phyloP scores from a whole-genome alignment of 352 stramenopile genomes.

The Phytophthora nicotianae region DNA sequence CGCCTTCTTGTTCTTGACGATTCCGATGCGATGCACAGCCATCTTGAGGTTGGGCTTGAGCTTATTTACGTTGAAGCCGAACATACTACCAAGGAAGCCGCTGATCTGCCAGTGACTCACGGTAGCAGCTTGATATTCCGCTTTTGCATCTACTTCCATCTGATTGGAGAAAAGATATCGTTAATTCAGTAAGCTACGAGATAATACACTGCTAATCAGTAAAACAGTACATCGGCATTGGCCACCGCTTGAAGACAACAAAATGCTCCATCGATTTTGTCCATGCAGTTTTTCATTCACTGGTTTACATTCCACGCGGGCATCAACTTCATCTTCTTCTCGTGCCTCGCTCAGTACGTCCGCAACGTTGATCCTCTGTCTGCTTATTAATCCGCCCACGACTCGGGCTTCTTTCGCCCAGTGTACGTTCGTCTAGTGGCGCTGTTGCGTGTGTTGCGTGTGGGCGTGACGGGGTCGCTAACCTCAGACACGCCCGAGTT shows the following conservation, averaged over 20 bases:
- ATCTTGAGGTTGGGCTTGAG: slow-evolving; percentile 94
- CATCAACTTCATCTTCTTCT: slow-evolving; percentile 17
- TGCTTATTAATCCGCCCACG: slow-evolving; percentile 65
- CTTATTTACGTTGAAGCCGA: slow-evolving; percentile 92
- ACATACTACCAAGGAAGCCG: slow-evolving; percentile 48
- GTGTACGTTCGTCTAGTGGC: slow-evolving; percentile 64
- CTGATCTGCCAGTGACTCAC: slow-evolving; percentile 10
- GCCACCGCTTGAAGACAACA: not conserved
- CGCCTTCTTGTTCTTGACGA: slow-evolving; percentile 93
- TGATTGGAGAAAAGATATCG: slow-evolving; percentile 4
- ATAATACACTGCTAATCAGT: not conserved
- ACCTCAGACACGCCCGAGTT: slow-evolving; percentile 43
- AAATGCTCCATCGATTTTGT: not conserved
- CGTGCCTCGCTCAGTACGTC: slow-evolving; percentile 24
- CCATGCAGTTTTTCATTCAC: slow-evolving; percentile 27
- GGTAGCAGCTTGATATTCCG: slow-evolving; percentile 16
- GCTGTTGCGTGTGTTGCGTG: slow-evolving; percentile 25
- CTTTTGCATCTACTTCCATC: not conserved
- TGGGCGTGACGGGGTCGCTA: slow-evolving; percentile 11
- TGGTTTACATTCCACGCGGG: slow-evolving; percentile 27
- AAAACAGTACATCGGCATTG: not conserved
- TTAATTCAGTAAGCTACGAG: not conserved
- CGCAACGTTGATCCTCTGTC: slow-evolving; percentile 14
- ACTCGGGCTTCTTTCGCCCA: slow-evolving; percentile 79
- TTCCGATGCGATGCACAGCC: slow-evolving; percentile 90